phyloP scores from a whole-genome alignment of 768 basidiomycete genomes.

The Tricholoma sp. region DNA sequence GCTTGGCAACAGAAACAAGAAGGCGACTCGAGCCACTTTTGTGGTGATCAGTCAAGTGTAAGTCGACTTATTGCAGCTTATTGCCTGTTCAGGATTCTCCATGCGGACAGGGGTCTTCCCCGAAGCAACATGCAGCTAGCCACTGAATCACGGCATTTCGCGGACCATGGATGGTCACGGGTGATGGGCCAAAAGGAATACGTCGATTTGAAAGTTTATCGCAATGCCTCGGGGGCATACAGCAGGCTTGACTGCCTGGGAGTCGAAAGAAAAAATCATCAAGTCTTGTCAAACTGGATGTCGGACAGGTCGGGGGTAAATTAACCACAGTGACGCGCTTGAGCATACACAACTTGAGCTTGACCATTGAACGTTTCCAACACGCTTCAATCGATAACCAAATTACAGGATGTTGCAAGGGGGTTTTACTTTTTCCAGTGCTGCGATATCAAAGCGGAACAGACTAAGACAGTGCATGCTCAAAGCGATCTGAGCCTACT shows the following conservation, averaged over 20 bases:
- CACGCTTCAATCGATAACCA: not conserved
- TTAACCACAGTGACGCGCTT: not conserved
- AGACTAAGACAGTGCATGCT: not conserved
- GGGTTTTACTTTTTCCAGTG: not conserved
- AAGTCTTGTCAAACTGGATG: no score
- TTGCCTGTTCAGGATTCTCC: no score
- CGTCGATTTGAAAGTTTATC: no score
- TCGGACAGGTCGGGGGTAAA: not conserved
- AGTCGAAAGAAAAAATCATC: no score
- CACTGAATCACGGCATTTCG: no score
- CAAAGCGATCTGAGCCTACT: not conserved
- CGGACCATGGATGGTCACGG: no score
- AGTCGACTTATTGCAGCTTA: not conserved
- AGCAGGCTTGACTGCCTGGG: no score
- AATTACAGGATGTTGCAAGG: not conserved
- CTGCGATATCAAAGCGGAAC: not conserved
- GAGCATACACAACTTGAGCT: not conserved
- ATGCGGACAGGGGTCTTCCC: no score
- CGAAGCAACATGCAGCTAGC: no score
- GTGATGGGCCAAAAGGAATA: no score
- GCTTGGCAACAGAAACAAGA: not conserved
- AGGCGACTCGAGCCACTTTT: not conserved
- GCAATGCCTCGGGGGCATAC: no score
- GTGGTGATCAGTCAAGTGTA: not conserved
- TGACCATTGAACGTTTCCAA: not conserved